Base-by-base conservation (phyloP, 1,139 yeast species). In the Candida freyschussii region DNA sequence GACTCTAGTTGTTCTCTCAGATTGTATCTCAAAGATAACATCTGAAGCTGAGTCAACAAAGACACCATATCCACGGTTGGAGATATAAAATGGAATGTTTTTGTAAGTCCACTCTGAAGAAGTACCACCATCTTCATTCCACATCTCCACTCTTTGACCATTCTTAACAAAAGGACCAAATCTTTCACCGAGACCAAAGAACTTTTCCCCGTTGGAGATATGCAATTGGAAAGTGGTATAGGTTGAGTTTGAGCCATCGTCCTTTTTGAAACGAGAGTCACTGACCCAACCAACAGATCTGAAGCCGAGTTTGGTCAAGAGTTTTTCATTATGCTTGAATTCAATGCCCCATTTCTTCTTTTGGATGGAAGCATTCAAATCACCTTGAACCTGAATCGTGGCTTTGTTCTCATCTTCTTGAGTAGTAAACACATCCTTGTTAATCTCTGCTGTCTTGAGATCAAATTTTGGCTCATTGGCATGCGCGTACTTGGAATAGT, bases 101-200 rank as follows among this genome's bases (percentile, higher is more conserved):
- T 44, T 44, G 29, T 44, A 44, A 12, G 48, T 34, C 37, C 32
- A 39, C 34, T 44, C 48, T 2, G 46, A 42, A 4, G 45, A 42
- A 6, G 48, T 44, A 26, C 48, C 48, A 33, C 48, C 48, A 18
- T 44, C 48, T 23, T 42, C 47, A 19, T 44, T 44, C 48, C 48
- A 44, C 33, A 37, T 40, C 33, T 44, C 45, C 4, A 44, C 48
- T 27, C 45, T 37, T 32, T 44, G 48, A 6, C 48, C 48, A 27
- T 44, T 44, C 30, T 44, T 44, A 11, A 44, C 44, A 24, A 26
- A 42, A 2, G 48, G 45, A 13, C 48, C 48, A 17, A 44, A 44
- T 34, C 48, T 35, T 29, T 44, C 48, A 35, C 48, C 48, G 5
- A 44, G 37, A 22, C 48, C 48, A 26, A 28, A 44, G 35, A 44